Evolutionary conservation across 1,284 basidiomycete species (phyloP), one percentile per base, ranked within the genome.

Genomic region (Hemileia vastatrix): DNA sequence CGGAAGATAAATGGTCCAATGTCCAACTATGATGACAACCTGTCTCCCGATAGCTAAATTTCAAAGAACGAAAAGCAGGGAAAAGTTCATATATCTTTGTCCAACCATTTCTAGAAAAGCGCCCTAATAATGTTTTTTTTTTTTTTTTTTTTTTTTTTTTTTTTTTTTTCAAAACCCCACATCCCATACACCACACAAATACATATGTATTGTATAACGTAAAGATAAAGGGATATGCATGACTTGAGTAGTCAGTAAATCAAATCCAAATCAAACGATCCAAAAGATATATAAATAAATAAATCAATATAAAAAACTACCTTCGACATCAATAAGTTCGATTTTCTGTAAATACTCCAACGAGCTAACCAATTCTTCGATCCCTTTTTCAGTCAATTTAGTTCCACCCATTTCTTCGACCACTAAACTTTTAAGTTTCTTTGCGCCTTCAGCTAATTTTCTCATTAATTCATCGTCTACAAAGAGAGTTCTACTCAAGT

Each of bases 21-120:
- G 58, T 60, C 58, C 58, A 60, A 9, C 48, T 51, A 24, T 60
- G 58, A 32, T 60, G 54, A 32, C 50, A 60, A 18, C 58, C 58
- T 5, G 40, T 53, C 50, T 60, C 58, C 18, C 54, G 51, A 31
- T 60, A 60, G 9, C 58, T 51, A 44, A 60, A 60, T 48, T 54
- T 54, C 43, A 60, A 53, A 6, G 23, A 43, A 27, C 36, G 45
- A 4, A 60, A 33, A 32, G 27, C 54, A 31, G 51, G 18, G 9
- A 51, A 51, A 6, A 60, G 45, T 47, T 60, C 43, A 31, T 60
- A 36, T 8, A 60, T 18, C 24, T 54, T 54, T 11, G 54, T 11
- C 58, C 58, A 60, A 45, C 58, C 58, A 13, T 44, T 18, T 31
- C 54, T 60, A 21, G 58, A 60, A 24, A 60, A 60, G 21, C 58